These are phyloP conservation scores for Lasiosphaeriaceae sp. DNA, from an alignment of 495 filamentous ascomycete genomes.

Conservation along the genomic window DNA sequence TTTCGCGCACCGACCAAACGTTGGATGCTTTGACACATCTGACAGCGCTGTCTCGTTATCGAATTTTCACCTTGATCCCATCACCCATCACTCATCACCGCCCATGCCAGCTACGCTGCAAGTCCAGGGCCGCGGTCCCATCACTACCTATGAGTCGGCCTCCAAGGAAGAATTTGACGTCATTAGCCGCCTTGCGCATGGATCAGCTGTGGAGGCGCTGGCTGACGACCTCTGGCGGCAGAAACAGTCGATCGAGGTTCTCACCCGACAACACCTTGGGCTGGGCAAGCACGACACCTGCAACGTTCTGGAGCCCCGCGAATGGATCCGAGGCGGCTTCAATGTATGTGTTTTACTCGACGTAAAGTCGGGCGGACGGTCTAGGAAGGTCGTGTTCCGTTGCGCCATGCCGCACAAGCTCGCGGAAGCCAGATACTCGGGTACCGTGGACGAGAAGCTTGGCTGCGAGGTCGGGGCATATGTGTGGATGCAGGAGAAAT, in stretches of 20 bases:
- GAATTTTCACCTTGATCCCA: no score
- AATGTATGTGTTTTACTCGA: conserved; percentile 38
- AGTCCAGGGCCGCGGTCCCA: not conserved
- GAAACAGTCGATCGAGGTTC: conserved; percentile 11
- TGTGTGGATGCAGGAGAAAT: conserved; percentile 35
- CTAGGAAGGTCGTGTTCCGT: conserved; percentile 24
- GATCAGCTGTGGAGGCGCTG: not conserved
- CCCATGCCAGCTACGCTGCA: not conserved
- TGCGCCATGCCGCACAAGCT: conserved; percentile 34
- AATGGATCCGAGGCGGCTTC: conserved; percentile 37
- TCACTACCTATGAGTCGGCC: not conserved
- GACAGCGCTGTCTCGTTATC: no score
- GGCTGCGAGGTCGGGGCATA: conserved; percentile 33
- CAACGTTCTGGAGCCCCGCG: not conserved
- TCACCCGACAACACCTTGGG: conserved; percentile 14
- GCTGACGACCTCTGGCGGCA: not conserved
- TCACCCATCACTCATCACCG: no score
- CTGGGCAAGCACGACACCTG: conserved; percentile 7
- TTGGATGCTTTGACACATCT: no score
- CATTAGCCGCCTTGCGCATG: not conserved
- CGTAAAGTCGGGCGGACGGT: conserved; percentile 9
- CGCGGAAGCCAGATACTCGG: conserved; percentile 27
- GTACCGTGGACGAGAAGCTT: conserved; percentile 37
- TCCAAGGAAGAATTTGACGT: not conserved
- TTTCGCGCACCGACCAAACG: no score